Evolutionary conservation across 2,329 filamentous ascomycete species (phyloP), one percentile per base, ranked within the genome.

Genomic region (Scedosporium aurantiacum): DNA sequence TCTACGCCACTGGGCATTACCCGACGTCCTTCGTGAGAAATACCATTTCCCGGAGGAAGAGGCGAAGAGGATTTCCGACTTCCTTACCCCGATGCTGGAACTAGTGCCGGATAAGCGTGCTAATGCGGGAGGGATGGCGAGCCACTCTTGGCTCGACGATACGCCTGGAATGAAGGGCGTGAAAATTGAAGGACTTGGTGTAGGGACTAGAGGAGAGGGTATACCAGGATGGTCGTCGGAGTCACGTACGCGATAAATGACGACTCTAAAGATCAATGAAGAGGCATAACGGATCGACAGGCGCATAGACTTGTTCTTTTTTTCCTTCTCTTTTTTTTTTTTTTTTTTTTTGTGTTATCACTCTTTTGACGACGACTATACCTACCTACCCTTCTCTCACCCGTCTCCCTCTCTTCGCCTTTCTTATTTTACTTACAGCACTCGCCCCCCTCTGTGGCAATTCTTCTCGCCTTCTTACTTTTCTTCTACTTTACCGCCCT

Each of bases 151-250:
- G 82, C 75, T 97, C 66, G 85, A 89, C 64, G 89, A 91, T 66
- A 92, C 92, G 2, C 87, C 88, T 40, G 93, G 92, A 6, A 97
- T 99, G 92, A 87, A 92, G 68, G 83, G 82, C 10, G 75, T 93
- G 61, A 86, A 83, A 71, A 81, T 97, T 64, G 84, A 88, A 16
- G 82, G 82, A 0, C 79, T 97, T 37, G 77, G 85, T 57, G 89
- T 95, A 1, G 91, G 91, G 5, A 91, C 87, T 65, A 86, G 85
- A 62, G 93, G 93, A 1, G 93, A 97, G 62, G 92, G 90, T 0
- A 97, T 97, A 69, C 91, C 96, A 61, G 93, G 93, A 3, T 97
- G 93, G 93, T 86, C 91, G 7, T 86, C 80, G 47, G 93, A 97
- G 77, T 82, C 96, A 68, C 93, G 94, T 79, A 89, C 87, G 77